These are phyloP conservation scores for Solanum verrucosum DNA, from an alignment of 257 asterid genomes.

Conservation along the genomic window DNA sequence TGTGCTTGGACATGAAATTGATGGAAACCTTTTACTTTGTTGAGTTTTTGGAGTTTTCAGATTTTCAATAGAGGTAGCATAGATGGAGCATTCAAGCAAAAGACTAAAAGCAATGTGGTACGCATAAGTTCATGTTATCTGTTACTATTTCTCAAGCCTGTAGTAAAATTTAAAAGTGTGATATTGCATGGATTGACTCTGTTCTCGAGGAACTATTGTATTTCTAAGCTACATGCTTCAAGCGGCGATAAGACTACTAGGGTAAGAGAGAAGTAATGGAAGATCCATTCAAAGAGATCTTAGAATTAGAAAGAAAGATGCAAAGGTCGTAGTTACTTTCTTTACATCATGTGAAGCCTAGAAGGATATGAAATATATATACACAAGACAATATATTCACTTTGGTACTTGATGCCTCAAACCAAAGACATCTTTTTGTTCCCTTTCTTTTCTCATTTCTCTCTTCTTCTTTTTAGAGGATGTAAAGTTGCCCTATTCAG, in stretches of 20 bases:
- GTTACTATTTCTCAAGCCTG: too few species aligned
- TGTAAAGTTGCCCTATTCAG: constrained; percentile 46
- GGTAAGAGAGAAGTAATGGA: neutral
- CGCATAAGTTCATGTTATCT: neutral
- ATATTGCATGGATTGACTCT: too few species aligned
- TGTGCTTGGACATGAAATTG: too few species aligned
- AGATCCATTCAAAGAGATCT: neutral
- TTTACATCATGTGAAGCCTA: neutral
- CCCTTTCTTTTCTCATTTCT: neutral
- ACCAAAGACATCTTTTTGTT: neutral
- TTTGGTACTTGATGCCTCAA: neutral
- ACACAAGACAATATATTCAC: neutral
- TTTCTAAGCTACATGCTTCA: neutral
- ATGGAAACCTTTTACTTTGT: too few species aligned
- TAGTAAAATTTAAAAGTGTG: neutral
- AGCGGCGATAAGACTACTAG: too few species aligned
- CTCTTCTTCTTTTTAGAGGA: neutral
- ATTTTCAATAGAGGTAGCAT: too few species aligned
- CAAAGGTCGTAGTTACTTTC: too few species aligned
- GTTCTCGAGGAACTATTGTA: neutral
- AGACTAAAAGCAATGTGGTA: too few species aligned
- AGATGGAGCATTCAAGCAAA: neutral
- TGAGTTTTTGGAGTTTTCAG: too few species aligned
- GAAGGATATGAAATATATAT: neutral
- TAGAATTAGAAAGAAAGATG: neutral